Percentiles rank a stretch among this genome's conserved stretches.
These are phyloP conservation scores for Nakazawaea populi DNA, from an alignment of 805 yeast genomes.

Conservation along the genomic window DNA sequence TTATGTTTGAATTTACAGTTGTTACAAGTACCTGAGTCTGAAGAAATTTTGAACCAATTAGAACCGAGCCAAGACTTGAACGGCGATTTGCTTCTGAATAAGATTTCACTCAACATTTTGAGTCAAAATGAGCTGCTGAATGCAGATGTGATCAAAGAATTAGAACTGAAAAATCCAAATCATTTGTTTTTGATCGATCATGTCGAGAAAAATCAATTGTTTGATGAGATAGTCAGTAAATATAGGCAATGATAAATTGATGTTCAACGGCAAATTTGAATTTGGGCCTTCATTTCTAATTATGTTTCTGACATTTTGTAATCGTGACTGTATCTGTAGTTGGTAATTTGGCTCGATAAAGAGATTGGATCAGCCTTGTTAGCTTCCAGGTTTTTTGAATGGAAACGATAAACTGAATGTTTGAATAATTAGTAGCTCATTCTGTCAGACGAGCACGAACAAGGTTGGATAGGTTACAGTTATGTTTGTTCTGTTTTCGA, in stretches of 20 bases:
- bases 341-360: no score
- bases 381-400: no score
- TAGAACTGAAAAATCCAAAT: constrained; percentile 41
- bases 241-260: constrained; percentile 23
- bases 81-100: constrained; percentile 54
- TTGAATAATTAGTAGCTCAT: no score
- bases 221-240: constrained; percentile 64
- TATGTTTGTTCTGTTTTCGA: no score
- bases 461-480: no score
- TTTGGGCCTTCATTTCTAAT: no score
- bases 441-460: no score
- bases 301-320: no score
- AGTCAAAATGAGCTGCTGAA: constrained; percentile 35
- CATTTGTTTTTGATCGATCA: constrained; percentile 56
- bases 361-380: no score
- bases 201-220: constrained; percentile 54
- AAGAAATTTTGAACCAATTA: constrained; percentile 48
- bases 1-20: constrained; percentile 74
- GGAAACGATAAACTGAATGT: no score
- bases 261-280: neutral
- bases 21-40: constrained; percentile 78
- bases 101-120: constrained; percentile 56
- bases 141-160: constrained; percentile 36
- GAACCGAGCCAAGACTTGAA: constrained; percentile 15
- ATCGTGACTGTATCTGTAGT: no score